Percentiles rank a stretch among this genome's conserved stretches.
Evolutionary conservation across 164 flowering plant genomes (phyloP).

Genomic region (Buxus sempervirens): DNA sequence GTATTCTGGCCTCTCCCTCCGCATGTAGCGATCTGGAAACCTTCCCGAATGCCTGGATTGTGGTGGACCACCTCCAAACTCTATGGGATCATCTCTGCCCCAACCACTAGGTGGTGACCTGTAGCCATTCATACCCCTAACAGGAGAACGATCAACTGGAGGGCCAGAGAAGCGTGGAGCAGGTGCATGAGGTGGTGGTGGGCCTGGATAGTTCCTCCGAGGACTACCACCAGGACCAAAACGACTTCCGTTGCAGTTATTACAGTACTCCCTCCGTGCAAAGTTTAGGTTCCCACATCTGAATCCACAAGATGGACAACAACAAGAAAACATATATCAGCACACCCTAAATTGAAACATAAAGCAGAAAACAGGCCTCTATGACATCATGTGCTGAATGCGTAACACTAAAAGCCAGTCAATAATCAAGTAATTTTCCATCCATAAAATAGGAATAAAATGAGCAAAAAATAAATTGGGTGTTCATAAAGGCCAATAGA

Average conservation of each 20-base stretch:
- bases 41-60: conserved; percentile 57
- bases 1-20: conserved; percentile 47
- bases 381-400: not conserved
- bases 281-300: conserved; percentile 87
- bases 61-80: conserved; percentile 42
- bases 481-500: not conserved
- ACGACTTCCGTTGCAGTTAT: conserved; percentile 68
- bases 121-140: conserved; percentile 53
- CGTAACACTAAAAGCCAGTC: not conserved
- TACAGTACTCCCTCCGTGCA: conserved; percentile 76
- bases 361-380: too few relatives aligned
- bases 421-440: too few relatives aligned
- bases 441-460: too few relatives aligned
- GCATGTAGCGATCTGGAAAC: conserved; percentile 52
- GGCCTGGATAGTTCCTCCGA: conserved; percentile 50
- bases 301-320: conserved; percentile 10
- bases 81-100: conserved; percentile 65
- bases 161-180: conserved; percentile 58
- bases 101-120: conserved; percentile 76
- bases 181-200: conserved; percentile 41
- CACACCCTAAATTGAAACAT: not conserved
- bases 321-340: not conserved
- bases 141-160: conserved; percentile 56
- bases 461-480: not conserved
- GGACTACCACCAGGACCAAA: conserved; percentile 52